These are phyloP conservation scores for Salix arbutifolia DNA, from an alignment of 345 rosid genomes.

Conservation along the genomic window DNA sequence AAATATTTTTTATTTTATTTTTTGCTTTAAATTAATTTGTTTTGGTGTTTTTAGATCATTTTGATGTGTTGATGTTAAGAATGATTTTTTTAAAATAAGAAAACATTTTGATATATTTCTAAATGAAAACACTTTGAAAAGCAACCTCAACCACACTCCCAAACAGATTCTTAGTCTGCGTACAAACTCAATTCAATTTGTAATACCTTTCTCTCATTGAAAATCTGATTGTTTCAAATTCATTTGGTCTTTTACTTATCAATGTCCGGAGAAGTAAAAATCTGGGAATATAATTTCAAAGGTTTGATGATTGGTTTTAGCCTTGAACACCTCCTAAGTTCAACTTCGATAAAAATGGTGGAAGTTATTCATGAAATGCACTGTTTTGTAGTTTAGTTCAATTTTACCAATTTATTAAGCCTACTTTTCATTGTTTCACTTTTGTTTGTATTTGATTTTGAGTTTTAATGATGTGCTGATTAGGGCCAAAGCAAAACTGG, in stretches of 20 bases:
- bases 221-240: neutral
- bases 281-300: neutral
- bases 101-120: too few species aligned
- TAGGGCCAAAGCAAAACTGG: slow-evolving; percentile 83
- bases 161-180: too few species aligned
- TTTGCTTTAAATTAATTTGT: too few species aligned
- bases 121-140: too few species aligned
- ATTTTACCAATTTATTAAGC: neutral
- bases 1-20: too few species aligned
- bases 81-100: too few species aligned
- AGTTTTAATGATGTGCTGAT: slow-evolving; percentile 11
- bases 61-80: too few species aligned
- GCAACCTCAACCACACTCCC: too few species aligned
- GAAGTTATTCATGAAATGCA: neutral
- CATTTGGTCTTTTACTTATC: neutral
- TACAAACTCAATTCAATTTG: too few species aligned
- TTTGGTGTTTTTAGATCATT: too few species aligned
- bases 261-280: neutral
- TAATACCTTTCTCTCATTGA: neutral
- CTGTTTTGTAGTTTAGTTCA: neutral
- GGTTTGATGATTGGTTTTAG: neutral
- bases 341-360: neutral
- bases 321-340: neutral
- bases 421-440: neutral
- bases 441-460: neutral